Conservation (phyloP, 2,329 filamentous ascomycete species). For the Rhynchosporium graminicola region DNA sequence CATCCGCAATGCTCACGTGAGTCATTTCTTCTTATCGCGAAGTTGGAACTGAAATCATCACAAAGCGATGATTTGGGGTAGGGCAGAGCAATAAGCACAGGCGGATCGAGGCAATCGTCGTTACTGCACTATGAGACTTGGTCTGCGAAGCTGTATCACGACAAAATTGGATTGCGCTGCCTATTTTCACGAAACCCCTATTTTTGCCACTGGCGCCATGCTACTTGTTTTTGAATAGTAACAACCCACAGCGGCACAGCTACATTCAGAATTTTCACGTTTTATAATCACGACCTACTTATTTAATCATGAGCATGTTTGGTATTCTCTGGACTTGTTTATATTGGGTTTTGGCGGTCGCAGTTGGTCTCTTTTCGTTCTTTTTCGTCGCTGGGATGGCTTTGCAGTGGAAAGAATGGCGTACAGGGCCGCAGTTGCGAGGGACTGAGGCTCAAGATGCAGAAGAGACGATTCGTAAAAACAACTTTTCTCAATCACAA, state of each 20-base stretch:
- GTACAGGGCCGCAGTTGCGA: background rate
- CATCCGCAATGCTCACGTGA: no score
- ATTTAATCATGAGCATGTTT: background rate
- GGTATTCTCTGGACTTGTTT: background rate
- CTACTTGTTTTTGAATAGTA: background rate
- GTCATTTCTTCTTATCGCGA: no score
- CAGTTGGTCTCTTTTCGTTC: conserved; percentile 5
- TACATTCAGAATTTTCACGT: background rate
- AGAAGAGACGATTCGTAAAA: conserved; percentile 26
- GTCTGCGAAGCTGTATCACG: background rate
- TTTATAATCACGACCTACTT: conserved; percentile 3
- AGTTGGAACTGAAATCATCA: no score
- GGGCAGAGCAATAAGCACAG: background rate
- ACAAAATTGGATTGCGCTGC: conserved; percentile 5
- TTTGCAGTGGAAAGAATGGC: conserved; percentile 10
- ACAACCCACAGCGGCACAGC: no score
- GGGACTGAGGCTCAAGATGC: conserved; percentile 21
- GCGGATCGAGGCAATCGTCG: background rate
- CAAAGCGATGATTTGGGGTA: background rate
- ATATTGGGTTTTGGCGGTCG: conserved; percentile 4
- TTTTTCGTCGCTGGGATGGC: conserved; percentile 10
- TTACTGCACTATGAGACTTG: no score
- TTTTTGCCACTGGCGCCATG: background rate
- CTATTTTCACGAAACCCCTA: conserved; percentile 17
- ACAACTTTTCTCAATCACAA: background rate